Conservation (phyloP, 225 moss, liverwort and hornwort genomes). For the Climacium dendroides region DNA sequence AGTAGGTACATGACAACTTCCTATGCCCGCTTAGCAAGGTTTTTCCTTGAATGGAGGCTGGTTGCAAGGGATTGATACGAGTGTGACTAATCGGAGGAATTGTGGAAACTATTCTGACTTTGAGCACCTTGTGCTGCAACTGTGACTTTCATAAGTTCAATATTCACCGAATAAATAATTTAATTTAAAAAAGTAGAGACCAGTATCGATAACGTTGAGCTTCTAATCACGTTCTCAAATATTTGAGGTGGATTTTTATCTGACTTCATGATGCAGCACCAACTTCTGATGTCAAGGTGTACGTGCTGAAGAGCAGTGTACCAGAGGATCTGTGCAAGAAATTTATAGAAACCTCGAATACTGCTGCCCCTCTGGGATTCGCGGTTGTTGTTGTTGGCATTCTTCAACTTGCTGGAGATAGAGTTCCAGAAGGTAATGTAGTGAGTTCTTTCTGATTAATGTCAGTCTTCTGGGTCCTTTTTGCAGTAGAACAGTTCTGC, state of each 20-base stretch:
- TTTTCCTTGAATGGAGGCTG: neutral
- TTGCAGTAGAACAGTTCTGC: neutral
- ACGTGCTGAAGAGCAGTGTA: slow-evolving; percentile 63
- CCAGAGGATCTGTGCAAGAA: slow-evolving; percentile 46
- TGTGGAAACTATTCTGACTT: neutral
- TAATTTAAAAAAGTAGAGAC: neutral
- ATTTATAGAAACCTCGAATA: slow-evolving; percentile 50
- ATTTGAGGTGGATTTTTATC: neutral
- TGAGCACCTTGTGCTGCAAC: neutral
- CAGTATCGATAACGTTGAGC: neutral
- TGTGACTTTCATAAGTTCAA: neutral
- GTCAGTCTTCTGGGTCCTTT: neutral
- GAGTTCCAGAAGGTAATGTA: slow-evolving; percentile 68
- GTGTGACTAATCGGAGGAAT: neutral
- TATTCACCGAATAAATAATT: neutral
- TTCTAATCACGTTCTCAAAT: neutral
- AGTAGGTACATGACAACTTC: neutral
- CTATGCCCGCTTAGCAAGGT: neutral
- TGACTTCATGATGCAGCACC: slow-evolving; percentile 25
- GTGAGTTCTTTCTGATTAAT: neutral
- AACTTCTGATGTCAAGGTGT: slow-evolving; percentile 50
- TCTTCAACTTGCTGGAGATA: slow-evolving; percentile 78
- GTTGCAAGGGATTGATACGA: neutral
- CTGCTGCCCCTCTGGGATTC: slow-evolving; percentile 45
- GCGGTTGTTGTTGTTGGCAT: slow-evolving; percentile 70